These are phyloP conservation scores for Oryza meyeriana DNA, from an alignment of 176 grass and related monocot species.

Conservation along the genomic window DNA sequence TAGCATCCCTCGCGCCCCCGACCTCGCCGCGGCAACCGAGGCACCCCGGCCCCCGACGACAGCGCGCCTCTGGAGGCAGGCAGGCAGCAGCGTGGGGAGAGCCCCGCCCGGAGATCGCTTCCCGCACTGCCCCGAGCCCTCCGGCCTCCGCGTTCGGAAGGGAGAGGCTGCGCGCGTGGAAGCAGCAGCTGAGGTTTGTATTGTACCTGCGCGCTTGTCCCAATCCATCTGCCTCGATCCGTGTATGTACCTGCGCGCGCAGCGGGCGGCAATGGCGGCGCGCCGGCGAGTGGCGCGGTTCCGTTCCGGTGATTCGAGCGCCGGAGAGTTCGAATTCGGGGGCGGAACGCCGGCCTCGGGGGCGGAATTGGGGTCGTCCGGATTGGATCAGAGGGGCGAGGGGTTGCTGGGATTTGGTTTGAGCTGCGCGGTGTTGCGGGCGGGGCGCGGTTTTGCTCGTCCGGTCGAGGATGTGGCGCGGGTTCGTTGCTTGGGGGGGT, in stretches of 20 bases:
- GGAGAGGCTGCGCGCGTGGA: background rate
- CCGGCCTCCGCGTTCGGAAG: background rate
- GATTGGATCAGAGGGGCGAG: conserved; percentile 32
- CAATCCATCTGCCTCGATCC: conserved; percentile 30
- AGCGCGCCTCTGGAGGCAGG: background rate
- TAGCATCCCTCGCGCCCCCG: background rate
- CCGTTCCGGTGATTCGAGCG: background rate
- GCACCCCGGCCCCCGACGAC: background rate
- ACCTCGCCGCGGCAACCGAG: background rate
- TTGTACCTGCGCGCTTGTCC: background rate
- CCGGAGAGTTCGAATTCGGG: conserved; percentile 31
- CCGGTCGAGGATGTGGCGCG: background rate
- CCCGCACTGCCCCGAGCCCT: background rate
- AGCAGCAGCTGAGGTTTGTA: background rate
- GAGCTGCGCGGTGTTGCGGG: background rate
- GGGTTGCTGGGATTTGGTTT: conserved; percentile 7
- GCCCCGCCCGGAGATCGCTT: conserved; percentile 33
- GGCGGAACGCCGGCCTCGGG: background rate
- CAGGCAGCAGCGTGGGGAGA: background rate
- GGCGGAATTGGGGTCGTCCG: conserved; percentile 30
- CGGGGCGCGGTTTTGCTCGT: background rate
- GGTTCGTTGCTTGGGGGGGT: conserved; percentile 20
- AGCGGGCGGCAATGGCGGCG: conserved; percentile 33
- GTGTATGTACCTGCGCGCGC: background rate
- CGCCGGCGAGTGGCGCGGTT: background rate